Conservation (phyloP, 2,329 filamentous ascomycete species). For the Botrytis squamosa region DNA sequence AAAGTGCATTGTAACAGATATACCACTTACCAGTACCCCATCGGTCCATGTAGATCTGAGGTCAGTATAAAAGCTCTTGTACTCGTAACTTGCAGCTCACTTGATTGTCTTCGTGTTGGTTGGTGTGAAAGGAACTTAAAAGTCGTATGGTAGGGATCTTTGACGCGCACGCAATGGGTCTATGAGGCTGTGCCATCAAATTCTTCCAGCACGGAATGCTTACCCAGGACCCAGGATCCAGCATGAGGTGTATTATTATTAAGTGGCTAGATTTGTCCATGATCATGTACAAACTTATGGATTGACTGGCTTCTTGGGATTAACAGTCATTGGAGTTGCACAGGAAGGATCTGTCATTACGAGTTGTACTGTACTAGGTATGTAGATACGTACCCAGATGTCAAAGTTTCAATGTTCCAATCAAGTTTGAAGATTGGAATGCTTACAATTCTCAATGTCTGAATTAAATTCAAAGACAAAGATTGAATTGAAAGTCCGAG, state of each 20-base stretch:
- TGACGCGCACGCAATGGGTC: conserved; percentile 23
- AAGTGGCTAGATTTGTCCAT: neutral
- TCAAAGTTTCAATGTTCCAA: neutral
- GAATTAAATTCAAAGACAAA: neutral
- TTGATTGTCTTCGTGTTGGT: neutral
- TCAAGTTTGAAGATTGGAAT: too few species aligned
- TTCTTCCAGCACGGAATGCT: conserved; percentile 18
- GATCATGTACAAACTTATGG: neutral
- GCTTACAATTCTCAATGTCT: neutral
- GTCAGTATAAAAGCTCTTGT: neutral
- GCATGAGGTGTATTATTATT: neutral
- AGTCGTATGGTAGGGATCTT: neutral
- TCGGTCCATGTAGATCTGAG: neutral
- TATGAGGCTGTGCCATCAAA: neutral
- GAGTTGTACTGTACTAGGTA: neutral
- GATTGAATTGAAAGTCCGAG: neutral
- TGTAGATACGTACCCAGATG: neutral
- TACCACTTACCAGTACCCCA: neutral
- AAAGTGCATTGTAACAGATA: neutral
- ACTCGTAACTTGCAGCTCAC: neutral
- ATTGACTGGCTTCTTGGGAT: neutral
- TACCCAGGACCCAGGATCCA: neutral
- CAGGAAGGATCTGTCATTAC: neutral
- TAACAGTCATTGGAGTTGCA: neutral
- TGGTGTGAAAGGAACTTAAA: neutral